Evolutionary conservation across 176 grass and related monocot species (phyloP), one percentile per base, ranked within the genome.

Genomic region (Aegilops sharonensis): DNA sequence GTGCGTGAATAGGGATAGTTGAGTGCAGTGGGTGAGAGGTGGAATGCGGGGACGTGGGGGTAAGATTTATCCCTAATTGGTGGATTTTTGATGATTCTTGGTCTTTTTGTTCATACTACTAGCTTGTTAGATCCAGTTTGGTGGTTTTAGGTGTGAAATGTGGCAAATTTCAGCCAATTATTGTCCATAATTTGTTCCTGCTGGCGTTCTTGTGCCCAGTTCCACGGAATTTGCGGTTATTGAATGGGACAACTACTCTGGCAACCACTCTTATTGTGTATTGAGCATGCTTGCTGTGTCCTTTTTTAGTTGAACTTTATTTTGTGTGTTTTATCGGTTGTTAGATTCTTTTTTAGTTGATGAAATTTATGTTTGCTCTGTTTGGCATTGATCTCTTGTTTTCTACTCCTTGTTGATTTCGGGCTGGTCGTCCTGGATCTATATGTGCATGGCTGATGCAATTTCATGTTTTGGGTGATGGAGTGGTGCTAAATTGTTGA

Each of bases 41-140:
- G 84, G 66, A 78, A 90, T 86, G 78, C 64, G 63, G 62, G 45
- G 84, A 21, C 14, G 5, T 14, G 47, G 35, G 36, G 75, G 65
- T 63, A 42, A 85, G 59, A 42, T 77, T 82, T 72, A 30, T 62
- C 39, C 17, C 11, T 21, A 70, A 69, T 82, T 82, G 35, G 39
- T 37, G n/a, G 3, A 52, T 7, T 82, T 83, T 86, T 37, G 70
- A 36, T 23, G 24, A 11, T 60, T 75, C 78, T 13, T 59, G 2
- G 10, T 1, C 39, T 14, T 57, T 77, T 69, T 4, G 64, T 70
- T 30, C 35, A 64, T 69, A 69, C 13, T 87, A 54, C 34, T 48
- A 47, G 62, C 62, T 77, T 85, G 36, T 79, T 48, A 14, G 36
- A 52, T 86, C 39, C 37, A 83, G 40, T 78, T 83, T 13, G 64